Base-by-base conservation (phyloP, 176 grass and related monocot genomes). In the Lolium multiflorum region DNA sequence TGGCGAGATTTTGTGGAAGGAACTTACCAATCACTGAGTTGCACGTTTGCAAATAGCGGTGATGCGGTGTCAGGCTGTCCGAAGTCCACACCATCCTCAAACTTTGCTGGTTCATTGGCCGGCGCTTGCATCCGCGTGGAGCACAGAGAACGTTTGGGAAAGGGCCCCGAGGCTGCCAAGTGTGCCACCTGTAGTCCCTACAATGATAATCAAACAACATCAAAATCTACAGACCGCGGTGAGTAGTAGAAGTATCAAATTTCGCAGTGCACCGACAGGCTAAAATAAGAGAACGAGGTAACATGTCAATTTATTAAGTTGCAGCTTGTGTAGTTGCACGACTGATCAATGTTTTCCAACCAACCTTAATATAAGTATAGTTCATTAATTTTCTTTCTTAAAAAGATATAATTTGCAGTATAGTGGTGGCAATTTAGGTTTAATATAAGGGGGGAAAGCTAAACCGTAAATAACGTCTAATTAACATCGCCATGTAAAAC, bases 391-490 rank as follows among this genome's bases (percentile, higher is more conserved):
- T n/a, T n/a, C n/a, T n/a, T n/a, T n/a, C n/a, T n/a, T n/a, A n/a
- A n/a, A n/a, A n/a, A n/a, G n/a, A 35, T 35, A 35, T 35, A 35
- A 3, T 35, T 35, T n/a, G n/a, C n/a, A 28, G 2, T 28, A 28
- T 28, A 28, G 28, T 28, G 28, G 28, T 2, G 28, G 28, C 2
- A 28, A 28, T 28, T 2, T 28, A 28, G 28, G 28, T 28, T 28
- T 28, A 28, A 28, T 28, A 2, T 1, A 2, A 2, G 28, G 28
- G 28, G 28, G 28, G n/a, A n/a, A n/a, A n/a, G n/a, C n/a, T n/a
- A n/a, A n/a, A n/a, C n/a, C 1, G 0, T 1, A 3, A 43, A 43
- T 3, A 7, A 0, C 4, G 1, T 43, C 3, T 3, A 2, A 1
- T 1, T 3, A 43, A 43, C n/a, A n/a, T n/a, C n/a, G n/a, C n/a